Evolutionary conservation across 2,329 filamentous ascomycete genomes (phyloP), one percentile per base, ranked within the genome.

Genomic region (Colletotrichum sp.): DNA sequence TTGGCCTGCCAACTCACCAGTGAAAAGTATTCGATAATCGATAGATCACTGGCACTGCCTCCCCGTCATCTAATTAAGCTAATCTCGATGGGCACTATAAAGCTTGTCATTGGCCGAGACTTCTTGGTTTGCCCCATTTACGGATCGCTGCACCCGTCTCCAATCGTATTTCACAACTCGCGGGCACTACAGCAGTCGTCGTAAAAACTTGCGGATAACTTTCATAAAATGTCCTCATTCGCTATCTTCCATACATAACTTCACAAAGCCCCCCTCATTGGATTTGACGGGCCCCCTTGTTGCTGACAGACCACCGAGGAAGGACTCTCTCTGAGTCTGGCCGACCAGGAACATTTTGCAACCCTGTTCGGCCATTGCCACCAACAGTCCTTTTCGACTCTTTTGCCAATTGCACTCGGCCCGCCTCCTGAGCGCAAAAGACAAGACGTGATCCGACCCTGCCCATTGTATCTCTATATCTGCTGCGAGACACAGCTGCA

Each of bases 101-200:
- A 76, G 74, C 74, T 74, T 76, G 36, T 73, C 64, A 76, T 76
- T 76, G 74, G 74, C 73, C 73, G 63, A 72, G 69, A 21, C 34
- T 26, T 34, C 57, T 60, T 69, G 64, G 34, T 34, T 26, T 9
- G 63, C 57, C 28, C 59, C 64, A 12, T 32, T 65, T 32, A 30
- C 64, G 34, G 57, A 30, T 30, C 24, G 57, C 57, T 36, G 30
- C 16, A 64, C 26, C 44, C 21, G 21, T 39, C 26, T 16, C 73
- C 73, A 76, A 76, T 76, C 73, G 72, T 32, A 21, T 36, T 34
- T 34, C 59, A 8, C 26, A 55, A 18, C 34, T 7, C 21, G n/a
- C 52, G 34, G 44, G 44, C 44, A 21, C 44, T 52, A 18, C 69
- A 59, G 57, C 57, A 73, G 26, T 49, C 13, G 32, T 73, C 44